Evolutionary conservation across 805 yeast species (phyloP), one percentile per base, ranked within the genome.

Genomic region (Sugiyamaella boreocaroliniensis): DNA sequence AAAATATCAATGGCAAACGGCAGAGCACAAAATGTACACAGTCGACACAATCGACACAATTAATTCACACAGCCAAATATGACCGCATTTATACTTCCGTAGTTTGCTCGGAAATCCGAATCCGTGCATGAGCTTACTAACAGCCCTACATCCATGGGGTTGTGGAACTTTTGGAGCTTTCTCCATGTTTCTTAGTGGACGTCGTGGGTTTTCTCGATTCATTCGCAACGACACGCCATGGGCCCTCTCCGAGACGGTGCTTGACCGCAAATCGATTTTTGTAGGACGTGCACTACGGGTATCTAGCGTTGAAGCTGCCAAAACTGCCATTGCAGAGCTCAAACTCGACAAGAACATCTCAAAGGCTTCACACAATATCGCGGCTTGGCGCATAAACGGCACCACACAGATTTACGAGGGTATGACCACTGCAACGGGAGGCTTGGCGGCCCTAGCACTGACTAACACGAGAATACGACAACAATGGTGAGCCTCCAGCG

Each of bases 401-500:
- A 22, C 3, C 26, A 22, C 26, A 22, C 26, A 22, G 26, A 22
- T 22, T 22, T 22, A 22, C 6, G 26, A 22, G 26, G 26, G 26
- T 22, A 22, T 6, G 26, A 22, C 26, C 26, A 22, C 6, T 22
- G 26, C 26, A 22, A 22, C 6, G 26, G 26, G 3, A 4, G 26
- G 26, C 19, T 14, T 32, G 19, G 45, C 29, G 9, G 10, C 11
- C 14, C 11, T 11, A 4, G 15, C 20, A 19, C 11, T 40, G 20
- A 32, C 37, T 32, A 11, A 20, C n/a, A 19, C 18, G 7, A 40
- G 51, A 46, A 2, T 47, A 71, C 52, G 67, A 74, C 47, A 95
- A 87, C 64, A 74, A 82, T 61, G 89, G 90, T 0, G 96, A 87
- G 61, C 74, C 79, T 5, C 90, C 89, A 1, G 85, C 90, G 0